Evolutionary conservation across 768 basidiomycete species (phyloP), one percentile per base, ranked within the genome.

Genomic region (Auricularia sp.): DNA sequence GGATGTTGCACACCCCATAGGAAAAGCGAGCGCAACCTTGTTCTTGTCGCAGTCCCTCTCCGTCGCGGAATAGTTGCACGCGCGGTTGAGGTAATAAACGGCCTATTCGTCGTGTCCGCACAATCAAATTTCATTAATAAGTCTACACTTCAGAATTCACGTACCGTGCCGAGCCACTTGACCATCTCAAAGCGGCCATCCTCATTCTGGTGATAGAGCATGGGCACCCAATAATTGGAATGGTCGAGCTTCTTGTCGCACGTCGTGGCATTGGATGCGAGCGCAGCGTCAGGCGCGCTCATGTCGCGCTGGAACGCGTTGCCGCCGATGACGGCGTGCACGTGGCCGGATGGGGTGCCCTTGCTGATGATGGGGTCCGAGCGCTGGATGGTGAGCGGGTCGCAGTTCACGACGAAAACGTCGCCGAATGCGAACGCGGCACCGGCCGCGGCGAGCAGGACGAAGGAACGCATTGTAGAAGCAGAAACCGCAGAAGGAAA

Each of bases 331-430:
- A 75, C 64, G 23, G 67, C 67, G 56, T 75, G 74, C 3, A 70
- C 68, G 64, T 75, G 74, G 2, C 53, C 60, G 29, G 68, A 66
- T 36, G 72, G 60, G 1, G 4, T 63, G 12, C 70, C 69, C 10
- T 70, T 68, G 56, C 64, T 66, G 68, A 75, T 68, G 66, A 75
- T 72, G 2, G 74, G 73, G 61, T 75, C 74, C 51, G 72, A 64
- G n/a, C 73, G 62, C 18, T 59, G 56, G 2, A 34, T 59, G 12
- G 56, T 59, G 29, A 59, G 34, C 29, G 56, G 56, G 29, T 14
- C 56, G 23, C 56, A 59, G 56, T 59, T 59, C 29, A 59, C 56
- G 56, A 59, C 56, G 56, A 59, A 59, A 4, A 8, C 56, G 29
- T 59, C 56, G 34, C 56, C 56, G 29, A 14, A 14, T 10, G 56